Percentiles rank a stretch among this genome's conserved stretches.
Conservation (phyloP, 371 early-diverging fungal species). For the Rhizopus microsporus region DNA sequence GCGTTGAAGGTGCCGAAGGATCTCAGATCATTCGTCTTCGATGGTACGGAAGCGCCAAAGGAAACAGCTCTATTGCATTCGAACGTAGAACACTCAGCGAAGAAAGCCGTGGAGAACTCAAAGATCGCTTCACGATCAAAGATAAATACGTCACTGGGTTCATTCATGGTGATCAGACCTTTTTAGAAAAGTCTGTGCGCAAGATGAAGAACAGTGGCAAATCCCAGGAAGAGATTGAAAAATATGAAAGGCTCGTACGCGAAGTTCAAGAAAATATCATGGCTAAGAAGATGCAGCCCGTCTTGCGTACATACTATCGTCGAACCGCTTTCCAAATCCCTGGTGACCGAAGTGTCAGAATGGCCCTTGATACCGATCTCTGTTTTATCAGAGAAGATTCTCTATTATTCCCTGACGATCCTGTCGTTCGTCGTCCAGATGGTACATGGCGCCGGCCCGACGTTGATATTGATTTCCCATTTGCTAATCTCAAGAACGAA, state of each 20-base stretch:
- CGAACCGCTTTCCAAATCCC: conserved; percentile 99
- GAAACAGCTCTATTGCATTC: conserved; percentile 77
- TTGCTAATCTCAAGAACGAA: conserved; percentile 67
- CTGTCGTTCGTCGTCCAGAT: conserved; percentile 59
- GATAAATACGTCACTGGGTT: conserved; percentile 92
- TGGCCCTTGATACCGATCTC: conserved; percentile 98
- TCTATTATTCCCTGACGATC: conserved; percentile 59
- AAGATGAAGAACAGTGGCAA: conserved; percentile 79
- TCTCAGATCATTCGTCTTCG: conserved; percentile 92
- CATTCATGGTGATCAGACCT: conserved; percentile 75
- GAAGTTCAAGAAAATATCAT: conserved; percentile 85
- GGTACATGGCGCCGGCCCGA: conserved; percentile 94
- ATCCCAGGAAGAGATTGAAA: conserved; percentile 78
- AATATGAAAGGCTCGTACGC: conserved; percentile 70
- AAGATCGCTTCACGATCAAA: conserved; percentile 94
- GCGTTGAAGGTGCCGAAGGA: conserved; percentile 90
- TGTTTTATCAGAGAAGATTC: conserved; percentile 98
- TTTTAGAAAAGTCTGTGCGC: conserved; percentile 70
- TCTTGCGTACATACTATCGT: conserved; percentile 95
- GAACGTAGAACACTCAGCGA: conserved; percentile 98
- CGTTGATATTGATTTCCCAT: conserved; percentile 88
- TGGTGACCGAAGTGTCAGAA: conserved; percentile 95
- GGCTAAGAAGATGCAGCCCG: conserved; percentile 80
- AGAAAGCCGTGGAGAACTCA: conserved; percentile 97
- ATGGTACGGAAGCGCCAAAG: conserved; percentile 84